Evolutionary conservation across 192 early-diverging fungal species (phyloP), one percentile per base, ranked within the genome.

Genomic region (Rhizophagus clarus): DNA sequence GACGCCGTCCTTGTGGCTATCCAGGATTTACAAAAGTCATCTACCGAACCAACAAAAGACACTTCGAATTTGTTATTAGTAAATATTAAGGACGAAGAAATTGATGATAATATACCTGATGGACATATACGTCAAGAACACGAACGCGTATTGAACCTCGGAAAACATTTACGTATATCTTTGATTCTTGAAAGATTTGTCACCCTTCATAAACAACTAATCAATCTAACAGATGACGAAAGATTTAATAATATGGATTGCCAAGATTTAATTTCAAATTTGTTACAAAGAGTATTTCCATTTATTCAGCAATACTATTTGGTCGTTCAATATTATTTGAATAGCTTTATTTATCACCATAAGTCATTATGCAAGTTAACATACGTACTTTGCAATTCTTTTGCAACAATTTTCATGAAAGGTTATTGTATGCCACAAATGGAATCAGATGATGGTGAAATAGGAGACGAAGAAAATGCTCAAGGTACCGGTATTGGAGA

Each of bases 401-500:
- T 96, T 79, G 85, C 84, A 26, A 80, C 85, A 11, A 84, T 98
- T 20, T 88, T 97, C 75, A 89, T 90, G 63, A 92, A 96, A 62
- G 98, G 98, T 20, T 96, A 95, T 80, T 96, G 96, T 69, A 88
- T 96, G 62, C 96, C 95, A 61, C 90, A 92, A 74, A 84, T 86
- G 69, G 88, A 87, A 51, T 85, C 88, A 37, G 91, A 91, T 74
- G 89, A 90, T 20, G 85, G 86, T 51, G 90, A 90, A 79, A 89
- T 90, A 40, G 86, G 83, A 32, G 89, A 88, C 26, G 87, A 91
- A 40, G 86, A 82, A 22, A 85, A 84, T 72, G 87, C 85, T 67
- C 85, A 86, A 31, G 92, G 92, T 28, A 96, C 91, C 22, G 97
- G 97, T 77, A 93, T 98, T 76, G 98, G 97, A 70, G 95, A 97